Conservation (phyloP, 352 stramenopile species). For the Phytophthora sp. region DNA sequence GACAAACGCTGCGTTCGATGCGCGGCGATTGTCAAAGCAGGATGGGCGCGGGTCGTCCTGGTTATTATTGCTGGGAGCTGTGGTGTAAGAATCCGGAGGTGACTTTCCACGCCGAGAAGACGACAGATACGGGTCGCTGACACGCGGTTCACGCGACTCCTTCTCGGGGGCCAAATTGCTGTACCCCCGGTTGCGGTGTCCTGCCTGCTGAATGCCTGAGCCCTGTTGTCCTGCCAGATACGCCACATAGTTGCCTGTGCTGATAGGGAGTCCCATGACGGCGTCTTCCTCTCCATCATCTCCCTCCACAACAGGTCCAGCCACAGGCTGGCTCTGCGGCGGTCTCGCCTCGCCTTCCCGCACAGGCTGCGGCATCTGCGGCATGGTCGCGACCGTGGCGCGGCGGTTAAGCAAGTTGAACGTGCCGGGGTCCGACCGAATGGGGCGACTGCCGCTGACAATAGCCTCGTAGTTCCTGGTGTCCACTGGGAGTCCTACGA, state of each 20-base stretch:
- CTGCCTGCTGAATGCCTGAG: conserved; percentile 32
- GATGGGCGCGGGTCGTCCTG: conserved; percentile 34
- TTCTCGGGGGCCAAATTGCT: conserved; percentile 52
- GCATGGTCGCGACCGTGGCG: conserved; percentile 33
- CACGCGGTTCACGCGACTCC: conserved; percentile 27
- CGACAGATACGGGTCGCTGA: conserved; percentile 45
- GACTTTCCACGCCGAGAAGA: conserved; percentile 30
- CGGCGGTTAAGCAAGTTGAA: conserved; percentile 26
- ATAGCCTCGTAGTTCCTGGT: conserved; percentile 61
- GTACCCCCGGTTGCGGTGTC: conserved; percentile 53
- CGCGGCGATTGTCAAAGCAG: conserved; percentile 74
- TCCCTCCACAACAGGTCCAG: background rate
- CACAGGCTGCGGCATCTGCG: conserved; percentile 11
- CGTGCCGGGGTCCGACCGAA: conserved; percentile 23
- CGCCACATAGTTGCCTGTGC: conserved; percentile 62
- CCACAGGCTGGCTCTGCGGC: background rate
- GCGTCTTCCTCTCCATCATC: conserved; percentile 42
- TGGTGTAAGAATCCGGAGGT: conserved; percentile 30
- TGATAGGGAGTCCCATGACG: conserved; percentile 67
- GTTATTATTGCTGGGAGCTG: conserved; percentile 30
- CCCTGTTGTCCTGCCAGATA: conserved; percentile 40
- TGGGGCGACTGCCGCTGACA: conserved; percentile 30
- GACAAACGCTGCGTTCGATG: conserved; percentile 57
- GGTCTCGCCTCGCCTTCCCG: conserved; percentile 4
- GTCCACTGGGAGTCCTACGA: conserved; percentile 52